Percentiles rank a stretch among this genome's conserved stretches.
These are phyloP conservation scores for Pelargonium citronellum DNA, from an alignment of 441 rosid species.

Conservation along the genomic window DNA sequence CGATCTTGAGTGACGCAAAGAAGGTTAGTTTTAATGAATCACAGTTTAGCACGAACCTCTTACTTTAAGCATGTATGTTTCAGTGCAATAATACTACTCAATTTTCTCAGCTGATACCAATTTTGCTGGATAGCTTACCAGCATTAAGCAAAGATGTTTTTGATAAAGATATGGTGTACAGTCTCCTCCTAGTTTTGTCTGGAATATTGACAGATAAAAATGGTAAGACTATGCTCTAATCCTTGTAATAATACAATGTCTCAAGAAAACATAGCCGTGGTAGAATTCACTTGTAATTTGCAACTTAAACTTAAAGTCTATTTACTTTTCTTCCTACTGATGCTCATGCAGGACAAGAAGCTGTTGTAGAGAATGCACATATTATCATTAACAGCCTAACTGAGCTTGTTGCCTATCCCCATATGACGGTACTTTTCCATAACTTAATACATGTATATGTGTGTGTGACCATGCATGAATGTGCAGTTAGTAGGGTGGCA, in stretches of 20 bases:
- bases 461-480: neutral
- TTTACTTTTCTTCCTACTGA: neutral
- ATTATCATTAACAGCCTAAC: constrained; percentile 50
- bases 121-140: constrained; percentile 58
- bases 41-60: neutral
- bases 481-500: neutral
- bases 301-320: neutral
- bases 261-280: neutral
- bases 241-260: neutral
- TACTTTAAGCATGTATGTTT: neutral
- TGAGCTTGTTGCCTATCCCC: constrained; percentile 46
- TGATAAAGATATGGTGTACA: constrained; percentile 51
- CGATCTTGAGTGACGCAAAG: constrained; percentile 35
- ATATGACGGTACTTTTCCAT: constrained; percentile 50
- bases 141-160: constrained; percentile 42
- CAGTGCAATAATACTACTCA: neutral
- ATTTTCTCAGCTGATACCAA: constrained; percentile 29
- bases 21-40: constrained; percentile 2
- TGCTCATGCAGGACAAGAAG: constrained; percentile 51
- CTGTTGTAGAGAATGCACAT: constrained; percentile 52
- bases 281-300: no score
- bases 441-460: neutral
- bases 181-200: constrained; percentile 69
- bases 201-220: constrained; percentile 62
- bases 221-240: constrained; percentile 31